These are phyloP conservation scores for Nitzschia sp. DNA, from an alignment of 108 stramenopile species.

Conservation along the genomic window DNA sequence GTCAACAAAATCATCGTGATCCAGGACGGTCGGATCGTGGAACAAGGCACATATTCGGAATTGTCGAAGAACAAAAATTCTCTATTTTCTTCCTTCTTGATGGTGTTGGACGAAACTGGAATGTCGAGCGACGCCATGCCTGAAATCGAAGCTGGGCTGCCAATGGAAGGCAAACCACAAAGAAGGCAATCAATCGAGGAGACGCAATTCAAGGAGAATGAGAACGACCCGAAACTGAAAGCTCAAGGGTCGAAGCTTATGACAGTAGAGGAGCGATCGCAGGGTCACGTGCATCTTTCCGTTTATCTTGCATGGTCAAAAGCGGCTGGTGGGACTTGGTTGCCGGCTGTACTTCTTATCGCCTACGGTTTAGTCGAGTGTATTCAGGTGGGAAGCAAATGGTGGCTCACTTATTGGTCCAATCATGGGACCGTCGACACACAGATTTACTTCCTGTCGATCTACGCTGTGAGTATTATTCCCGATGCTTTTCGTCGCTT, in stretches of 20 bases:
- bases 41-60: constrained; percentile 78
- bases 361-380: constrained; percentile 31
- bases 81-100: constrained; percentile 59
- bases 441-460: constrained; percentile 45
- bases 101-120: constrained; percentile 59
- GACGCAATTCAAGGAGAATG: neutral
- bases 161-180: neutral
- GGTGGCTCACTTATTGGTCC: constrained; percentile 62
- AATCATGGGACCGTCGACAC: constrained; percentile 9
- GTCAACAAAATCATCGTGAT: constrained; percentile 81
- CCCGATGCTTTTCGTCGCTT: constrained; percentile 30
- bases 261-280: constrained; percentile 56
- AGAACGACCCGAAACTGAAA: neutral
- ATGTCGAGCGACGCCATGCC: constrained; percentile 34
- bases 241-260: constrained; percentile 43
- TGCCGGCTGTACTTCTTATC: constrained; percentile 52
- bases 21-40: constrained; percentile 73
- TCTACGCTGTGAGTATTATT: constrained; percentile 72
- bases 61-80: constrained; percentile 54
- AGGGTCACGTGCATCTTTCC: constrained; percentile 52
- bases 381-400: constrained; percentile 44
- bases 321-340: constrained; percentile 76
- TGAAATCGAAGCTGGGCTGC: neutral
- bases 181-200: neutral
- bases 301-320: constrained; percentile 79